A percentile compares a stretch with the other conserved stretches of the same genome.
Evolutionary conservation across 2,329 filamentous ascomycete genomes (phyloP).

Genomic region (Penicillium expansum): DNA sequence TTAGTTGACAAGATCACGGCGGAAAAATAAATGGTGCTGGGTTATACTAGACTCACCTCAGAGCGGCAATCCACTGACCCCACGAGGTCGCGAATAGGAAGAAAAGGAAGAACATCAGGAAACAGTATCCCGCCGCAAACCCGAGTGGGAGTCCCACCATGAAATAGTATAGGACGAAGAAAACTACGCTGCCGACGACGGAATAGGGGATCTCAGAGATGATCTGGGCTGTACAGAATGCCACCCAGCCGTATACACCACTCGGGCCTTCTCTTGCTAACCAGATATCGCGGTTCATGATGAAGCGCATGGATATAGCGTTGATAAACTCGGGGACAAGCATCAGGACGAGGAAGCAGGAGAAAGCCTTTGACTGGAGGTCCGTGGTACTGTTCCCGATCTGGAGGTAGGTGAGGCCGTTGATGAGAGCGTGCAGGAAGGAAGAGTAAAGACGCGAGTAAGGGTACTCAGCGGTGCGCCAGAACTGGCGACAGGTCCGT

Average conservation of each 20-base stretch:
- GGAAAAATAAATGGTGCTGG: neutral
- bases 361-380: conserved; percentile 69
- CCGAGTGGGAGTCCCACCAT: conserved; percentile 65
- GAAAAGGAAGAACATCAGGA: conserved; percentile 70
- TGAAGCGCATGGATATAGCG: conserved; percentile 68
- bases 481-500: conserved; percentile 66
- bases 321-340: conserved; percentile 69
- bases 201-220: conserved; percentile 67
- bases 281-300: conserved; percentile 66
- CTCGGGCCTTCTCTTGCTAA: conserved; percentile 65
- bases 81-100: conserved; percentile 68
- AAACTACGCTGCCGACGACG: conserved; percentile 59
- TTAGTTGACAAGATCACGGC: neutral
- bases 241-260: conserved; percentile 68
- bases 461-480: conserved; percentile 69
- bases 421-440: conserved; percentile 67
- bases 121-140: conserved; percentile 65
- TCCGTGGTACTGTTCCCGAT: conserved; percentile 63
- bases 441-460: conserved; percentile 70
- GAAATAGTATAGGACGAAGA: conserved; percentile 71
- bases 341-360: conserved; percentile 59
- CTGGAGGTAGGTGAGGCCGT: conserved; percentile 70
- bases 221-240: conserved; percentile 67
- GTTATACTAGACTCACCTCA: conserved; percentile 50
- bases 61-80: conserved; percentile 78